Evolutionary conservation across 495 filamentous ascomycete genomes (phyloP).

Genomic region (Talaromyces proteolyticus): DNA sequence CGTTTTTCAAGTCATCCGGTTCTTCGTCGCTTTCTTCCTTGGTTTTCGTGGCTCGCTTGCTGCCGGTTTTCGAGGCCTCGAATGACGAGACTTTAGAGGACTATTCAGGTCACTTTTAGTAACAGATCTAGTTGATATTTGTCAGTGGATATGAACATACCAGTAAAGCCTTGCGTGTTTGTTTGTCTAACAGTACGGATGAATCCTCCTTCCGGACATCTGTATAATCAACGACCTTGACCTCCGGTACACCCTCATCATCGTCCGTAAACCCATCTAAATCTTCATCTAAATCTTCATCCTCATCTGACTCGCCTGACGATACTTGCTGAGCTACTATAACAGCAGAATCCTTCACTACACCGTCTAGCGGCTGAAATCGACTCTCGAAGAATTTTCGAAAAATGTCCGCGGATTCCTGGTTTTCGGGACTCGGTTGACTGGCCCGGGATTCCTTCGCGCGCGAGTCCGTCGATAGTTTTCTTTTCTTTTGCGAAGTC

Average conservation of each 20-base stretch:
- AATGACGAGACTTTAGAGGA: conserved; percentile 43
- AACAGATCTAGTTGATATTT: not conserved
- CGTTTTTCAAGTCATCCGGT: conserved; percentile 73
- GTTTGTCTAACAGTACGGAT: conserved; percentile 52
- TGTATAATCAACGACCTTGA: conserved; percentile 66
- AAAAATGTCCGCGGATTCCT: conserved; percentile 40
- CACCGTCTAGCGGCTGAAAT: conserved; percentile 60
- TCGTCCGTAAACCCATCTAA: conserved; percentile 61
- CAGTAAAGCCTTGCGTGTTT: conserved; percentile 73
- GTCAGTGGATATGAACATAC: conserved; percentile 32
- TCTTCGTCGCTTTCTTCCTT: conserved; percentile 45
- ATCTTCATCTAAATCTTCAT: conserved; percentile 41
- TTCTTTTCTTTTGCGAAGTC: conserved; percentile 34
- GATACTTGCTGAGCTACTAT: conserved; percentile 13
- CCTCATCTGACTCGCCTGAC: conserved; percentile 18
- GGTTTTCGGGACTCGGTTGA: not conserved
- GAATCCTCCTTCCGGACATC: conserved; percentile 27
- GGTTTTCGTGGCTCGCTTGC: conserved; percentile 22
- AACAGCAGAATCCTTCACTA: conserved; percentile 7
- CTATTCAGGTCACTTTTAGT: conserved; percentile 13
- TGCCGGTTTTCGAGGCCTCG: conserved; percentile 21
- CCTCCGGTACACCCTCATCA: conserved; percentile 24
- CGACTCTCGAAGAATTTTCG: conserved; percentile 80
- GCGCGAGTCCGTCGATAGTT: conserved; percentile 26
- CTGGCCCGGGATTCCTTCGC: too few relatives aligned